A percentile compares a stretch with the other conserved stretches of the same genome.
phyloP scores from a whole-genome alignment of 306 rosid genomes.

The Hippophae rhamnoides region DNA sequence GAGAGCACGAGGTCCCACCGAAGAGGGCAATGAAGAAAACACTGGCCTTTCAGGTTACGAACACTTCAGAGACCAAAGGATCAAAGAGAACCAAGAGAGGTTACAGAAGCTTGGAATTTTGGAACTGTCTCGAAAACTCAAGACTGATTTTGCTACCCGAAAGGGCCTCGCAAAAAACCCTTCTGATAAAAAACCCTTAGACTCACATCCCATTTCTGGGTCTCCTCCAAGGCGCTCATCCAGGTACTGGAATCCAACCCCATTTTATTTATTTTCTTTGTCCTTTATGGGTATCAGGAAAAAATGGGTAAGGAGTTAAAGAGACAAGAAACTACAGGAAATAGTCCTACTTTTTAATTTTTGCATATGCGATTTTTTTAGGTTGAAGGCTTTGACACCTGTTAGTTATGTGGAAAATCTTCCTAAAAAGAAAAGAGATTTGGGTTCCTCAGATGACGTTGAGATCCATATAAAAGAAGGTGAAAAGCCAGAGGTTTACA shows the following conservation, averaged over 20 bases:
- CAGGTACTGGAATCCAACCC: conserved; percentile 22
- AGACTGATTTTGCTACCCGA: conserved; percentile 12
- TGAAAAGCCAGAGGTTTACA: conserved; percentile 55
- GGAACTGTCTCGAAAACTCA: conserved; percentile 48
- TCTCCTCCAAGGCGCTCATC: conserved; percentile 64
- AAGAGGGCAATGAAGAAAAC: neutral
- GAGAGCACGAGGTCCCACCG: conserved; percentile 4
- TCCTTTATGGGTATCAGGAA: conserved; percentile 3
- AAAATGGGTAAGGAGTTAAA: neutral
- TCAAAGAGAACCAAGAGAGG: conserved; percentile 64
- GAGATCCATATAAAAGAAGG: conserved; percentile 48
- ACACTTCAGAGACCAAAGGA: conserved; percentile 47
- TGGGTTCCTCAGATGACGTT: conserved; percentile 5
- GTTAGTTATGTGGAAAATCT: conserved; percentile 26
- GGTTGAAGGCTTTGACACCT: conserved; percentile 51
- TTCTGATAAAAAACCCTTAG: neutral
- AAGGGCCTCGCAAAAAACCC: conserved; percentile 14
- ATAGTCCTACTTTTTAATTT: neutral
- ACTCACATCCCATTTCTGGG: neutral
- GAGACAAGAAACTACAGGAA: neutral
- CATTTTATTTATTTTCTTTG: neutral
- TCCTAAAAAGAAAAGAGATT: conserved; percentile 9
- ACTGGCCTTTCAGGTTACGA: conserved; percentile 27
- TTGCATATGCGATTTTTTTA: conserved; percentile 14
- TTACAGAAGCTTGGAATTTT: conserved; percentile 52